Evolutionary conservation across 164 flowering plant species (phyloP), one percentile per base, ranked within the genome.

Genomic region (Chloranthus sessilifolius): DNA sequence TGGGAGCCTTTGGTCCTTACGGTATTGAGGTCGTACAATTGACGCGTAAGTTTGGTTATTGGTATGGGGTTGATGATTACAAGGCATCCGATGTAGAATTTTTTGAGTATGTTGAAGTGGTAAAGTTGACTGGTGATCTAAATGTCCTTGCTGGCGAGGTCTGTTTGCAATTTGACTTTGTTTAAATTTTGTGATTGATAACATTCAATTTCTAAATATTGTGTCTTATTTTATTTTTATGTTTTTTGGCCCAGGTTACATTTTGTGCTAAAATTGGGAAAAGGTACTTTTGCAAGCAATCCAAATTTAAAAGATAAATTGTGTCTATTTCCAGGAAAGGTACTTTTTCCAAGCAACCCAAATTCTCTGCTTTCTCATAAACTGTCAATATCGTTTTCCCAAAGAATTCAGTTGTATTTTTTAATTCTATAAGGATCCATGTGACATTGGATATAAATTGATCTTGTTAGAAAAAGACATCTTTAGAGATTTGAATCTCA

Each of bases 71-170:
- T 8, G 74, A 55, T 66, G 79, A 60, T 39, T 72, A 68, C 24
- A 60, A 57, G 3, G 55, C 71, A 17, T 67, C 84, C 27, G 80
- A 80, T 53, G 61, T 86, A n/a, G 96, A 88, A 60, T 86, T 92
- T 61, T 92, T 80, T 64, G 96, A 88, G 72, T 92, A 83, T 65
- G 99, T 88, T 44, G 99, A 92, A 64, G 99, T 95, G 30, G 83
- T 88, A 48, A 92, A 84, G 78, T 71, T 92, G 36, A 92, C 99
- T 22, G 99, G 98, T 24, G 95, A 92, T 65, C 75, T 88, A 4
- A 83, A 80, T 77, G 88, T 92, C 62, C 98, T 96, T 66, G 95
- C 94, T 65, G 98, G 98, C 64, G 73, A 92, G 96, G 98, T 84
- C 7, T 43, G 26, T 52, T n/a, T 50, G n/a, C 27, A 37, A 50